A percentile compares a stretch with the other conserved stretches of the same genome.
Conservation (phyloP, 768 basidiomycete genomes). For the Mrakia frigida region DNA sequence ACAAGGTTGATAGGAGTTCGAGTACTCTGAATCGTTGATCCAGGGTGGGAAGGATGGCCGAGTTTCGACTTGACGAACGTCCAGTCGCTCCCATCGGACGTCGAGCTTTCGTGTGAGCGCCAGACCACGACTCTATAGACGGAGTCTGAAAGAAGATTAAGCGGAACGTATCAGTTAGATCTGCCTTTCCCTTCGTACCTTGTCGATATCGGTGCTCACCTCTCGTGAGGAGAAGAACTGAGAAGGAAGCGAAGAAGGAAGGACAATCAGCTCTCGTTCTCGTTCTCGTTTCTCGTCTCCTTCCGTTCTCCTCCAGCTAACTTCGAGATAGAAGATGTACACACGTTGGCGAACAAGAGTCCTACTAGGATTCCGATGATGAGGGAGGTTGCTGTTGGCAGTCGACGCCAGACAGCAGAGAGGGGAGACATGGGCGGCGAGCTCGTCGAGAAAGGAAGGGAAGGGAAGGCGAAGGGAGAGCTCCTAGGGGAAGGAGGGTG, state of each 20-base stretch:
- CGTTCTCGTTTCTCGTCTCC: background rate
- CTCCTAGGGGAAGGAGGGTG: background rate
- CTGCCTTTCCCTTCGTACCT: too few relatives aligned
- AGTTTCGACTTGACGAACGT: constrained; percentile 11
- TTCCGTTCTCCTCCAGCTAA: too few relatives aligned
- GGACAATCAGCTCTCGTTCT: background rate
- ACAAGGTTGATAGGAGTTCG: constrained; percentile 76
- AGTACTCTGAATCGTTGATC: constrained; percentile 82
- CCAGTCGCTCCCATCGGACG: constrained; percentile 8
- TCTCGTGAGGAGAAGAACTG: constrained; percentile 24
- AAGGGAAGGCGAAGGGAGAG: background rate
- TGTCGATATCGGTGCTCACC: too few relatives aligned
- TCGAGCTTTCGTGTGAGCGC: constrained; percentile 14
- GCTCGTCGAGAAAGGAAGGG: background rate
- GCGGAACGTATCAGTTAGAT: background rate
- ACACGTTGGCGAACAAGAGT: constrained; percentile 51
- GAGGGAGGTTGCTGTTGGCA: constrained; percentile 40
- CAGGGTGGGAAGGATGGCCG: constrained; percentile 59
- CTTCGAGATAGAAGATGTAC: background rate
- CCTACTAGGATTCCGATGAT: constrained; percentile 61
- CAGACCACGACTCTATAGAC: constrained; percentile 18
- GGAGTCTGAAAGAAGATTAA: constrained; percentile 4
- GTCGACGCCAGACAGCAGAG: constrained; percentile 25
- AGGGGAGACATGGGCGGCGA: constrained; percentile 19
- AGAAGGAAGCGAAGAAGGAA: background rate